Evolutionary conservation across 140 eudicot species (phyloP), one percentile per base, ranked within the genome.

Genomic region (Senecio squalidus): DNA sequence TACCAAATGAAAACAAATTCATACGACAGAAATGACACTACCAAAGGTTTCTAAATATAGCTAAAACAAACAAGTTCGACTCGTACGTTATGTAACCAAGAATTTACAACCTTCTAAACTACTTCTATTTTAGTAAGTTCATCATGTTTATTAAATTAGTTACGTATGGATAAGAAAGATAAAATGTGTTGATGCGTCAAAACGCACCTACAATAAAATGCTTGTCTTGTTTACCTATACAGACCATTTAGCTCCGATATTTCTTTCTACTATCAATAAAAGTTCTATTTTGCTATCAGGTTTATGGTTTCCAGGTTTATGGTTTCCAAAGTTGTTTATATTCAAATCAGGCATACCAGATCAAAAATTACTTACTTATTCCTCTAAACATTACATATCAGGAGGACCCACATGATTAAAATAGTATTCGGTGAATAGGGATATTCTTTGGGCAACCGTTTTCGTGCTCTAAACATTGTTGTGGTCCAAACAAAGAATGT

Each of bases 401-500:
- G 29, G 23, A 39, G 21, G 14, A 26, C 0, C 50, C n/a, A n/a
- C n/a, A n/a, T n/a, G n/a, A n/a, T n/a, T n/a, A n/a, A n/a, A n/a
- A n/a, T n/a, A 16, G 25, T 15, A 26, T 2, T 1, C 0, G 4
- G 31, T 16, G 16, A 62, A 46, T 0, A 6, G 4, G 14, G 31
- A 62, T 28, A 62, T 45, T 56, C 44, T 33, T 33, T 21, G 22
- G n/a, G 28, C 18, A n/a, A 14, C 4, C 26, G n/a, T 17, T 21
- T 48, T 38, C 15, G 22, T 13, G 54, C 31, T 48, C 20, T 49
- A 14, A 48, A 48, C 48, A 47, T 46, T 8, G 4, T 4, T 47
- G 55, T 47, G 55, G 67, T 64, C 46, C 60, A 34, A 49, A 49
- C 24, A 53, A 41, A 22, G 41, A 31, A 72, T 36, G 45, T 44